Conservation (phyloP, 495 filamentous ascomycete genomes). For the Annulohypoxylon nitens region DNA sequence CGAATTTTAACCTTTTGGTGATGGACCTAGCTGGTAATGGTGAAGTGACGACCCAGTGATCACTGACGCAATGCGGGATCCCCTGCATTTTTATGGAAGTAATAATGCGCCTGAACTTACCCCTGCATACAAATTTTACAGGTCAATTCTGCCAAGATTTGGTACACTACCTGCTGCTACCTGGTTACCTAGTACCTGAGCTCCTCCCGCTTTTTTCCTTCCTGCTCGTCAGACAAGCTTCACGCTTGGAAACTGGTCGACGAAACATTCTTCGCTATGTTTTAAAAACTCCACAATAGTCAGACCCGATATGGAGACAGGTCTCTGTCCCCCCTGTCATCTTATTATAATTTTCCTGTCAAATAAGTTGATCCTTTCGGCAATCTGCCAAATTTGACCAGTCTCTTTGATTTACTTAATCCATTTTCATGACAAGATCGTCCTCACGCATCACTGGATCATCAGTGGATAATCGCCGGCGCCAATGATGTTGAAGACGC, state of each 20-base stretch:
- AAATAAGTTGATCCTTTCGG: conserved; percentile 40
- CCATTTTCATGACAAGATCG: conserved; percentile 34
- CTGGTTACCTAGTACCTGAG: neutral
- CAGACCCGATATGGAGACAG: conserved; percentile 33
- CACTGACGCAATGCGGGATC: conserved; percentile 48
- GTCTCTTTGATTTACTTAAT: conserved; percentile 34
- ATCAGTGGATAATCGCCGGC: conserved; percentile 12
- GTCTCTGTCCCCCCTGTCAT: conserved; percentile 30
- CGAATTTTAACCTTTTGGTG: conserved; percentile 28
- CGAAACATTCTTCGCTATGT: conserved; percentile 36
- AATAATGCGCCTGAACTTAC: conserved; percentile 33
- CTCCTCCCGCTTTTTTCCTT: neutral
- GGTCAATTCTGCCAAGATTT: conserved; percentile 24
- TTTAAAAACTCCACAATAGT: conserved; percentile 34
- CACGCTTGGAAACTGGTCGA: conserved; percentile 6
- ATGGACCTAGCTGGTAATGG: conserved; percentile 23
- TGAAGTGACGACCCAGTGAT: conserved; percentile 16
- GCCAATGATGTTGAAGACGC: conserved; percentile 23
- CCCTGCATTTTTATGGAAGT: conserved; percentile 22
- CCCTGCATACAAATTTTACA: conserved; percentile 41
- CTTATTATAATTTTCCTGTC: conserved; percentile 35
- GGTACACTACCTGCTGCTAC: neutral
- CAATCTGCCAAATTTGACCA: conserved; percentile 48
- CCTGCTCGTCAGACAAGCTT: conserved; percentile 27
- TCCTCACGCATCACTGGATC: conserved; percentile 26